phyloP scores from a whole-genome alignment of 192 early-diverging fungal species.

The Pecoramyces ruminantium region DNA sequence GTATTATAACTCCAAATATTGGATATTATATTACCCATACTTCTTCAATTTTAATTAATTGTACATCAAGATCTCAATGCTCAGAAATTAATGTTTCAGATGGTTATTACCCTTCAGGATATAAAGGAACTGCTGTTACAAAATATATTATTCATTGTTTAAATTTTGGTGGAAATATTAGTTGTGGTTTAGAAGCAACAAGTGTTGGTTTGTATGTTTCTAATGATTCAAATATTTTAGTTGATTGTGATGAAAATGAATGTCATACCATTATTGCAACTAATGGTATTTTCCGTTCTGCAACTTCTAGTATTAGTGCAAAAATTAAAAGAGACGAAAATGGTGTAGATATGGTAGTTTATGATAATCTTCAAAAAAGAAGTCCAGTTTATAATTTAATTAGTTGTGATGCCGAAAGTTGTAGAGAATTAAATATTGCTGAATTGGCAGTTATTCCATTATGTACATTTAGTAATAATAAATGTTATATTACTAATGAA shows the following conservation, averaged over 20 bases:
- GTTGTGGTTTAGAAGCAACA: background rate
- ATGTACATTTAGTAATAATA: background rate
- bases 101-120: background rate
- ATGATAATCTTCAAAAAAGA: background rate
- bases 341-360: background rate
- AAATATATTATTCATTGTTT: background rate
- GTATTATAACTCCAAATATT: background rate
- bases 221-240: background rate
- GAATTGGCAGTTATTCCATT: background rate
- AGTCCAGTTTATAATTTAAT: background rate
- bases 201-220: background rate
- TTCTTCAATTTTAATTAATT: background rate
- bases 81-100: background rate
- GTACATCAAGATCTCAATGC: background rate
- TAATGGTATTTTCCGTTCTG: background rate
- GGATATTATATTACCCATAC: background rate
- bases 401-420: background rate
- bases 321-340: background rate
- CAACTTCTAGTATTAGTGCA: background rate
- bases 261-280: background rate
- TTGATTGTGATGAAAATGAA: background rate
- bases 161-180: background rate
- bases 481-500: background rate
- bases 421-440: background rate
- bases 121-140: background rate